Conservation (phyloP, 1,284 basidiomycete species). For the Agroathelia rolfsii region DNA sequence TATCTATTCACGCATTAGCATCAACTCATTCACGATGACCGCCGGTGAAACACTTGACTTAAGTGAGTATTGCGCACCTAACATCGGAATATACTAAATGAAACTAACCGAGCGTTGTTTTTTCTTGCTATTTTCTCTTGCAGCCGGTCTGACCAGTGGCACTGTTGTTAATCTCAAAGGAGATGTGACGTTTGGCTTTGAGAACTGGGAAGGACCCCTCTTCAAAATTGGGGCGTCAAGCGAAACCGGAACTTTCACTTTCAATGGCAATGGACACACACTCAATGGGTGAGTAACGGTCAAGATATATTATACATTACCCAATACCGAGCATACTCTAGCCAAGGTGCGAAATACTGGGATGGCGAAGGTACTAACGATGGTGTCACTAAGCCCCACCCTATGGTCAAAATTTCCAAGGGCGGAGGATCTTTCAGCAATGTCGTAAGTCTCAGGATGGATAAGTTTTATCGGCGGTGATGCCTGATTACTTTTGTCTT, state of each 20-base stretch:
- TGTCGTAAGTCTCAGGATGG: neutral
- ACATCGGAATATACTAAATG: too few species aligned
- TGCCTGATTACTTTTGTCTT: neutral
- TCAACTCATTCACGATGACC: conserved; percentile 4
- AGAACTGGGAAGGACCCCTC: conserved; percentile 2
- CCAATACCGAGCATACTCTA: too few species aligned
- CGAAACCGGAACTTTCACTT: conserved; percentile 1
- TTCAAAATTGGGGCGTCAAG: conserved; percentile 1
- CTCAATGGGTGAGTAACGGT: too few species aligned
- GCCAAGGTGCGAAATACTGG: too few species aligned
- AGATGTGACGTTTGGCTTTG: conserved; percentile 3
- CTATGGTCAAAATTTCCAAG: conserved; percentile 3
- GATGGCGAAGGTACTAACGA: too few species aligned
- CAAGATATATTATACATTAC: too few species aligned
- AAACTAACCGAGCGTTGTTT: too few species aligned
- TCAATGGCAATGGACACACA: conserved; percentile 4
- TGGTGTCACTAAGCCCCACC: too few species aligned
- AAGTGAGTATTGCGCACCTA: neutral
- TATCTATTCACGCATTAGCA: neutral
- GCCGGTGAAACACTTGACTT: conserved; percentile 1
- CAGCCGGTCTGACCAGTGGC: conserved; percentile 2
- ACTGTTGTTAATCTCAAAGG: conserved; percentile 2
- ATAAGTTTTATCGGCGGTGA: too few species aligned
- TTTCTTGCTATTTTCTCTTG: too few species aligned
- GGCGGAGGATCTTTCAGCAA: conserved; percentile 4